phyloP scores from a whole-genome alignment of 2,329 filamentous ascomycete genomes.

The Ceratocystis ficicola region DNA sequence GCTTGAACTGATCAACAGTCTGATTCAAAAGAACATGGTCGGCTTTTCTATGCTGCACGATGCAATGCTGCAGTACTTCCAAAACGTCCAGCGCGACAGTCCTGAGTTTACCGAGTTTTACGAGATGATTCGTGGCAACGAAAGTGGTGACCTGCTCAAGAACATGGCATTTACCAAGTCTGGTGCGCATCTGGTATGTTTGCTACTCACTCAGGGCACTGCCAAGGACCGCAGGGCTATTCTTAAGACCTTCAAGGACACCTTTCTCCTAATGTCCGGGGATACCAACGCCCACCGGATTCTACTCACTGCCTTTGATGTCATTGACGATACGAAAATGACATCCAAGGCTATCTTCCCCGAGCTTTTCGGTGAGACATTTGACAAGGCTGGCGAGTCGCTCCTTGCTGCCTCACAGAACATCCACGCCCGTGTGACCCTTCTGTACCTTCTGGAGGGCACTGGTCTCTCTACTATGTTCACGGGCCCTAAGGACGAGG shows the following conservation, averaged over 20 bases:
- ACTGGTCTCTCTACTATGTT: constrained; percentile 49
- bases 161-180: constrained; percentile 93
- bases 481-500: constrained; percentile 52
- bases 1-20: constrained; percentile 73
- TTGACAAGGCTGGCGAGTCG: constrained; percentile 49
- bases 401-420: constrained; percentile 54
- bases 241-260: constrained; percentile 81
- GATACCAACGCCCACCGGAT: constrained; percentile 70
- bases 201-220: constrained; percentile 69
- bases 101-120: constrained; percentile 78
- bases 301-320: constrained; percentile 74
- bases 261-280: constrained; percentile 69
- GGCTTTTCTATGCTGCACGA: constrained; percentile 97
- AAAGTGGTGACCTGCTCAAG: constrained; percentile 79
- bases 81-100: constrained; percentile 62
- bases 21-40: constrained; percentile 92
- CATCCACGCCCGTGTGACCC: constrained; percentile 49
- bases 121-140: constrained; percentile 82
- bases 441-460: constrained; percentile 72
- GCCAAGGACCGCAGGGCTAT: constrained; percentile 91
- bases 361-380: constrained; percentile 66
- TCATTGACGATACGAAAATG: constrained; percentile 88
- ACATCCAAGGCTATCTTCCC: constrained; percentile 75
- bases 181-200: constrained; percentile 67
- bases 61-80: constrained; percentile 93